Base-by-base conservation (phyloP, 495 filamentous ascomycete genomes). In the Penicillium subrubescens region DNA sequence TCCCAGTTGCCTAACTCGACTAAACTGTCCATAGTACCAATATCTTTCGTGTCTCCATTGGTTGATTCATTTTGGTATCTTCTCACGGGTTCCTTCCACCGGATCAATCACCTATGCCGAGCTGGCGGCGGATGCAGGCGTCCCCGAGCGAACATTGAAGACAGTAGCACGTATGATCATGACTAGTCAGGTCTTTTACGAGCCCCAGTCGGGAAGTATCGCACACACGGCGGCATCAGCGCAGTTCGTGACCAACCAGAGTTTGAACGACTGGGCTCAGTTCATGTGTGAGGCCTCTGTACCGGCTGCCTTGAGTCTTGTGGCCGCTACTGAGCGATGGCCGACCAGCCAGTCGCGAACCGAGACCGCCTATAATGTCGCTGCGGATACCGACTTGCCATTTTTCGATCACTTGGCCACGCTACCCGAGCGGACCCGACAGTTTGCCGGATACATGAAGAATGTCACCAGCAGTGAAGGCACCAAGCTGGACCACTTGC, bases 311-410 rank as follows among this genome's bases (percentile, higher is more conserved):
- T 4, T 15, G 23, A 27, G 21, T 5, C 23, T 50, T 14, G 46
- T 27, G 1, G 46, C 21, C 4, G 46, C 46, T 25, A 50, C 46
- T 1, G 21, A 50, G 46, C 46, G 46, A 50, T 50, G 46, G 46
- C 46, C 46, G 11, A 27, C 5, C 10, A 50, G 46, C 17, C 23
- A 25, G 1, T 25, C 21, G 14, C 3, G 23, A 5, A 25, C 60
- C 3, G 48, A 79, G 39, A 79, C 76, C 0, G 76, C 72, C 0
- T 73, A 60, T 35, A 75, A 77, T 37, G 12, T 77, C 12, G 69
- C 73, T 2, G 64, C 62, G 29, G 23, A 70, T 19, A 75, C 76
- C 4, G 67, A 77, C 8, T 12, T 68, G 11, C 64, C 70, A 0
- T 71, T 69, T 33, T 76, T 75, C 50, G 67, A 70, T 14, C 50